Conservation (phyloP, 2,329 filamentous ascomycete genomes). For the Polytolypa hystricis region DNA sequence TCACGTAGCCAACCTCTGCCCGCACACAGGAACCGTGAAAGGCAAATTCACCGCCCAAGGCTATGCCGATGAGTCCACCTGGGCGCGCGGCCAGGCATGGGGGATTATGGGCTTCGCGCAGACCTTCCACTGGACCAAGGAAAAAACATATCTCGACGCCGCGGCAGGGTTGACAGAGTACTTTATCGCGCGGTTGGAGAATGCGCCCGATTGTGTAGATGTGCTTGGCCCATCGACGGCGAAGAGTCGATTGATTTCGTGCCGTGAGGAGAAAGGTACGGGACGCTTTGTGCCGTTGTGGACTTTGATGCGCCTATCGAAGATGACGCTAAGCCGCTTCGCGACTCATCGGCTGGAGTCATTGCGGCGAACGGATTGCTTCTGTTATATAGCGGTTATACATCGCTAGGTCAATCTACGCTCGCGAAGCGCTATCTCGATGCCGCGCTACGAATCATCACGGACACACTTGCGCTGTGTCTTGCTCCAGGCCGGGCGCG, state of each 20-base stretch:
- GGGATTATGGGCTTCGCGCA: conserved; percentile 25
- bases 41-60: conserved; percentile 16
- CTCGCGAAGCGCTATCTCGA: conserved; percentile 8
- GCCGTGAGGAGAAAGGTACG: not conserved
- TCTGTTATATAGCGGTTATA: conserved; percentile 13
- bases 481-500: conserved; percentile 5
- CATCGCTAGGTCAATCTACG: conserved; percentile 3
- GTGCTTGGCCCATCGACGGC: not conserved
- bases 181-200: conserved; percentile 12
- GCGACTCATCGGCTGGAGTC: conserved; percentile 33
- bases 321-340: conserved; percentile 14
- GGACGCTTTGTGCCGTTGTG: conserved; percentile 14
- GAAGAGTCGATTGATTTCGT: too few species aligned
- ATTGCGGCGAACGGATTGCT: conserved; percentile 34
- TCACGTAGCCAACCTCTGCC: conserved; percentile 14
- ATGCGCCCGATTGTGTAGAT: conserved; percentile 3
- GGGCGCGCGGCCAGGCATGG: conserved; percentile 19
- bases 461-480: conserved; percentile 9
- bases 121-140: conserved; percentile 28
- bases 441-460: conserved; percentile 7
- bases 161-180: conserved; percentile 13
- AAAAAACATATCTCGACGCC: conserved; percentile 15
- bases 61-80: conserved; percentile 16
- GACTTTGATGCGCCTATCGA: conserved; percentile 14
- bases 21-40: conserved; percentile 10